phyloP scores from a whole-genome alignment of 148 eudicot genomes.

The Camellia granthamiana region DNA sequence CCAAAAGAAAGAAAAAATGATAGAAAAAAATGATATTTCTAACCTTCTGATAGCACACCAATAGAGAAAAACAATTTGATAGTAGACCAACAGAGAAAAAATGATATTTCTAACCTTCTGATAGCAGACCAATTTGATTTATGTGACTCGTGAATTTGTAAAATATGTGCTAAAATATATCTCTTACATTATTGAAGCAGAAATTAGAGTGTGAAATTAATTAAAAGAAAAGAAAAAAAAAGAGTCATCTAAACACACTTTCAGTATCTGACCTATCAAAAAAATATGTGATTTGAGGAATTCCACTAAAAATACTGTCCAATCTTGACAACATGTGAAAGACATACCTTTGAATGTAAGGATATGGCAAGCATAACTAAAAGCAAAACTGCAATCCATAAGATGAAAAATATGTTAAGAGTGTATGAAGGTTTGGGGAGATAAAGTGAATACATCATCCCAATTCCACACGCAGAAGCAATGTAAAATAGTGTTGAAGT shows the following conservation, averaged over 20 bases:
- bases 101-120: slow-evolving; percentile 7
- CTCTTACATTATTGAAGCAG: slow-evolving; percentile 23
- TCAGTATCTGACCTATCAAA: too few relatives aligned
- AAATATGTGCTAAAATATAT: too few relatives aligned
- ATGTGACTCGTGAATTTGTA: slow-evolving; percentile 25
- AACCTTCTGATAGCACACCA: slow-evolving; percentile 69
- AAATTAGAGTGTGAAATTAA: not conserved
- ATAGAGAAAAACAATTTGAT: too few relatives aligned
- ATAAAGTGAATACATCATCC: slow-evolving; percentile 54
- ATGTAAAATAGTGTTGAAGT: slow-evolving; percentile 32
- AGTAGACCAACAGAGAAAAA: too few relatives aligned
- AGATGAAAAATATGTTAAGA: slow-evolving; percentile 85
- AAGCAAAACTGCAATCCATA: slow-evolving; percentile 71
- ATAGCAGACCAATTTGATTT: slow-evolving; percentile 70
- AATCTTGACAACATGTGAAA: too few relatives aligned
- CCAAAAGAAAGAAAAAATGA: not conserved
- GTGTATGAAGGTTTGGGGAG: slow-evolving; percentile 62
- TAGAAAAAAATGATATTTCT: slow-evolving; percentile 10
- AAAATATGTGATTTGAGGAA: not conserved
- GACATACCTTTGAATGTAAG: too few relatives aligned
- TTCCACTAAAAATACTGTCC: too few relatives aligned
- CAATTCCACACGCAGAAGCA: slow-evolving; percentile 67
- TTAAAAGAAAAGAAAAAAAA: not conserved
- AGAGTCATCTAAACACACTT: not conserved
- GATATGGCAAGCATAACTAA: slow-evolving; percentile 76